Conservation (phyloP, 1,139 yeast species). For the Hansenula lynferdii region DNA sequence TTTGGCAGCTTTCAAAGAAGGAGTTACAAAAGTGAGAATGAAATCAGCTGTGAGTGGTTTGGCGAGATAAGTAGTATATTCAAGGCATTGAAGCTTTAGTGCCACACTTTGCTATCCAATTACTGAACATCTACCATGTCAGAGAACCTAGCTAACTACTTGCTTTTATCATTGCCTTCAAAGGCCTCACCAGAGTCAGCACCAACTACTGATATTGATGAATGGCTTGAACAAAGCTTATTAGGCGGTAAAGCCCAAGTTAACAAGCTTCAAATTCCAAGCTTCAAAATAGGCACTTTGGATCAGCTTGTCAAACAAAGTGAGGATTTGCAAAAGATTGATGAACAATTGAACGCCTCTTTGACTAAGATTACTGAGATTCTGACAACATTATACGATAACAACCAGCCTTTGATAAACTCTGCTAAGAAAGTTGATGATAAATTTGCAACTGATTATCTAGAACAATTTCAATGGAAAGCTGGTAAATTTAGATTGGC, state of each 20-base stretch:
- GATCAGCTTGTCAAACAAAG: constrained; percentile 88
- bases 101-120: too few species aligned
- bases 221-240: constrained; percentile 31
- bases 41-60: too few species aligned
- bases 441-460: constrained; percentile 47
- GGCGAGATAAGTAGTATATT: too few species aligned
- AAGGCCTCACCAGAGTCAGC: constrained; percentile 44
- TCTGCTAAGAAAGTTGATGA: constrained; percentile 47
- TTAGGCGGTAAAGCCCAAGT: constrained; percentile 30
- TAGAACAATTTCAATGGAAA: constrained; percentile 83
- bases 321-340: constrained; percentile 82
- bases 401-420: constrained; percentile 35
- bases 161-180: constrained; percentile 42
- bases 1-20: too few species aligned
- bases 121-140: constrained; percentile 19
- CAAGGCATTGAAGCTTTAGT: too few species aligned
- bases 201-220: constrained; percentile 30
- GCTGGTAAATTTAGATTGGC: constrained; percentile 80
- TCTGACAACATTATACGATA: constrained; percentile 46
- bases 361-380: constrained; percentile 76
- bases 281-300: constrained; percentile 89
- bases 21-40: too few species aligned
- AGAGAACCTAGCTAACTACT: constrained; percentile 18
- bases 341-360: constrained; percentile 64
- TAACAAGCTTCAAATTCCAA: constrained; percentile 59